These are phyloP conservation scores for Novymonas esmeraldas DNA, from an alignment of 208 protist species.

Conservation along the genomic window DNA sequence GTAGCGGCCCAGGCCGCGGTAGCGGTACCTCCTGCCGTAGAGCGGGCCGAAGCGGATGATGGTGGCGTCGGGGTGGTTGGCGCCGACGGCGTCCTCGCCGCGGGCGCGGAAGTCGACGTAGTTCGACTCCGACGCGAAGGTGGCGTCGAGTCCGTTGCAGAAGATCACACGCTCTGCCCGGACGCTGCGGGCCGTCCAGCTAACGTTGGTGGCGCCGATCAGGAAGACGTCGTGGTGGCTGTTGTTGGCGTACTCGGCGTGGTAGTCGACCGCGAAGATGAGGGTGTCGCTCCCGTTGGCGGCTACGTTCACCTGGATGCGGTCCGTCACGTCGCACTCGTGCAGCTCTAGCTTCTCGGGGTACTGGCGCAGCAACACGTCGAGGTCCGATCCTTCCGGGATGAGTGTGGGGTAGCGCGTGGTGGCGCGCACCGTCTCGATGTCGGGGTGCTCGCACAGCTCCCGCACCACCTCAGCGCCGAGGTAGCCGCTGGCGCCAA, in stretches of 20 bases:
- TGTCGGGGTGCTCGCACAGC: slow-evolving; percentile 90
- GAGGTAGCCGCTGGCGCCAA: slow-evolving; percentile 88
- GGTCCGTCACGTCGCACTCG: slow-evolving; percentile 92
- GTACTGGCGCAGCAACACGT: slow-evolving; percentile 81
- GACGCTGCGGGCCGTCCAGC: slow-evolving; percentile 90
- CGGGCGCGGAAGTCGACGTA: slow-evolving; percentile 91
- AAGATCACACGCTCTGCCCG: slow-evolving; percentile 91
- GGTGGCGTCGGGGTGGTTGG: slow-evolving; percentile 90
- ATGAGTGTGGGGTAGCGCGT: slow-evolving; percentile 93
- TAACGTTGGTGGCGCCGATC: slow-evolving; percentile 87
- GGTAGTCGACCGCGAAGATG: slow-evolving; percentile 91
- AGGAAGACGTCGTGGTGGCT: slow-evolving; percentile 93
- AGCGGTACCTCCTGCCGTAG: slow-evolving; percentile 90
- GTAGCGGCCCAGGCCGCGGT: slow-evolving; percentile 88
- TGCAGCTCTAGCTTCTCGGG: slow-evolving; percentile 92
- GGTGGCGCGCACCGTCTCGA: slow-evolving; percentile 86
- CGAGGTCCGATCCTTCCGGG: slow-evolving; percentile 83
- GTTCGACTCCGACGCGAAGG: slow-evolving; percentile 92
- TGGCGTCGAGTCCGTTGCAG: slow-evolving; percentile 91
- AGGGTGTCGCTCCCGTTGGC: slow-evolving; percentile 91
- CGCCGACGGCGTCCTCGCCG: slow-evolving; percentile 87
- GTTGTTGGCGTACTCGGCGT: slow-evolving; percentile 92
- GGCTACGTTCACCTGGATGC: slow-evolving; percentile 92
- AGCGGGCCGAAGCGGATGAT: slow-evolving; percentile 91
- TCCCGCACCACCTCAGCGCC: slow-evolving; percentile 89